Evolutionary conservation across 2,329 filamentous ascomycete species (phyloP).

Genomic region (Talaromyces sp.): DNA sequence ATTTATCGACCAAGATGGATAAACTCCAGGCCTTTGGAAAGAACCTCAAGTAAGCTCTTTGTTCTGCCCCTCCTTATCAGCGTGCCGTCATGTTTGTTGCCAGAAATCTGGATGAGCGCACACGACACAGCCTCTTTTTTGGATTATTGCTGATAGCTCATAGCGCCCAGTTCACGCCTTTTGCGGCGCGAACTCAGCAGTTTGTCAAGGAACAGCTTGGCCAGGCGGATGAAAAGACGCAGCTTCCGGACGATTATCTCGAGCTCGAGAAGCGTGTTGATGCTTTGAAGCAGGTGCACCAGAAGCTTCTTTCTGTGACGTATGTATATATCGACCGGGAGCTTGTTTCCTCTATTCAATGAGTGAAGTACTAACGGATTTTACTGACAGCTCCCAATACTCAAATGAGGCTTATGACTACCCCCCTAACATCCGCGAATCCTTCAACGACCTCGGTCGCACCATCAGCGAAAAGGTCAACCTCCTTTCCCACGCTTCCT

Average conservation of each 20-base stretch:
- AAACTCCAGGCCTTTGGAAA: slow-evolving; percentile 68
- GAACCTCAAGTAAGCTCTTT: slow-evolving; percentile 59
- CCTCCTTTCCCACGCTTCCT: slow-evolving; percentile 80
- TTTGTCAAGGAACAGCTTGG: slow-evolving; percentile 98
- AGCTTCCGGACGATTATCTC: slow-evolving; percentile 95
- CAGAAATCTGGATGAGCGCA: not conserved
- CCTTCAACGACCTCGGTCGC: slow-evolving; percentile 90
- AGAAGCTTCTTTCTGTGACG: slow-evolving; percentile 96
- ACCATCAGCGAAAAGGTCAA: slow-evolving; percentile 94
- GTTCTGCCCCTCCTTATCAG: slow-evolving; percentile 18
- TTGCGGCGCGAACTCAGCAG: slow-evolving; percentile 90
- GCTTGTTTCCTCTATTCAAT: not conserved
- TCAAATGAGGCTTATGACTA: slow-evolving; percentile 87
- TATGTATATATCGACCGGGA: slow-evolving; percentile 25
- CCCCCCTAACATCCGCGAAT: slow-evolving; percentile 95
- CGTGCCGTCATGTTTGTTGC: not conserved
- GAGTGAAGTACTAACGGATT: not conserved
- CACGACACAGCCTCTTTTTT: not conserved
- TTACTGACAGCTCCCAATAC: slow-evolving; percentile 72
- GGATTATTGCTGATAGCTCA: not conserved
- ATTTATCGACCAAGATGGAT: slow-evolving; percentile 52
- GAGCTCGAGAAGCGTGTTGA: slow-evolving; percentile 98
- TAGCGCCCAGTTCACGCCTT: slow-evolving; percentile 83
- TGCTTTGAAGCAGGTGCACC: slow-evolving; percentile 93
- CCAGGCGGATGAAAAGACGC: slow-evolving; percentile 93